Evolutionary conservation across 2,329 filamentous ascomycete species (phyloP).

Genomic region (Fusarium nodosum): DNA sequence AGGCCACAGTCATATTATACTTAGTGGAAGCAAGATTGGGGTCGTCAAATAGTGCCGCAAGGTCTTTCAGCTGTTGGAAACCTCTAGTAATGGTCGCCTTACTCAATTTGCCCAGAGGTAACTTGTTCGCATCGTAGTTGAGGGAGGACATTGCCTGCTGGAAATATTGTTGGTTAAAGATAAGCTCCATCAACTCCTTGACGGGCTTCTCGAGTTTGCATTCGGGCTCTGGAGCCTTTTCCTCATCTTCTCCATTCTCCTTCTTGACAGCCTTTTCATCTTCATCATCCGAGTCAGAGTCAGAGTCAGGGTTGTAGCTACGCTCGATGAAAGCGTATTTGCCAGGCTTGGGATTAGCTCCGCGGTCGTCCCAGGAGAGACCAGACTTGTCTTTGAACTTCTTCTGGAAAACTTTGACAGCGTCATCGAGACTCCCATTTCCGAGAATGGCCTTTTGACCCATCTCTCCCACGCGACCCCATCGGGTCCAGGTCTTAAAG

Average conservation of each 20-base stretch:
- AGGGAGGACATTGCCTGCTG: constrained; percentile 73
- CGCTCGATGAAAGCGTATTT: constrained; percentile 87
- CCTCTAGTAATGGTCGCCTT: constrained; percentile 81
- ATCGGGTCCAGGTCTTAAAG: constrained; percentile 79
- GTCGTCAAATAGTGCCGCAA: constrained; percentile 75
- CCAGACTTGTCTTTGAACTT: constrained; percentile 75
- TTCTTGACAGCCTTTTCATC: constrained; percentile 54
- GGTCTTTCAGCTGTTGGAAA: constrained; percentile 81
- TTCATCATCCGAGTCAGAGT: constrained; percentile 64
- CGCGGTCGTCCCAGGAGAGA: constrained; percentile 66
- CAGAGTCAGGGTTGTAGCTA: constrained; percentile 78
- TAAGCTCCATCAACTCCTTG: constrained; percentile 80
- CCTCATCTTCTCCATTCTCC: constrained; percentile 54
- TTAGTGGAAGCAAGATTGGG: constrained; percentile 59
- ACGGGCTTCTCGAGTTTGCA: constrained; percentile 72
- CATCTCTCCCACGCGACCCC: constrained; percentile 80
- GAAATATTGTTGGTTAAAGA: constrained; percentile 85
- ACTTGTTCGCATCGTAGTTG: constrained; percentile 80
- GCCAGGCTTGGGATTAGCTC: constrained; percentile 69
- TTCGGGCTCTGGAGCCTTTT: constrained; percentile 56
- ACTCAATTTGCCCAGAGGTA: constrained; percentile 87
- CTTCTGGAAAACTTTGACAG: constrained; percentile 67
- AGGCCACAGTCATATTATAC: constrained; percentile 56
- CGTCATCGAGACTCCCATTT: constrained; percentile 57
- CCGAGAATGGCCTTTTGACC: constrained; percentile 65